Evolutionary conservation across 2,329 filamentous ascomycete genomes (phyloP), one percentile per base, ranked within the genome.

Genomic region (Westerdykella sp.): DNA sequence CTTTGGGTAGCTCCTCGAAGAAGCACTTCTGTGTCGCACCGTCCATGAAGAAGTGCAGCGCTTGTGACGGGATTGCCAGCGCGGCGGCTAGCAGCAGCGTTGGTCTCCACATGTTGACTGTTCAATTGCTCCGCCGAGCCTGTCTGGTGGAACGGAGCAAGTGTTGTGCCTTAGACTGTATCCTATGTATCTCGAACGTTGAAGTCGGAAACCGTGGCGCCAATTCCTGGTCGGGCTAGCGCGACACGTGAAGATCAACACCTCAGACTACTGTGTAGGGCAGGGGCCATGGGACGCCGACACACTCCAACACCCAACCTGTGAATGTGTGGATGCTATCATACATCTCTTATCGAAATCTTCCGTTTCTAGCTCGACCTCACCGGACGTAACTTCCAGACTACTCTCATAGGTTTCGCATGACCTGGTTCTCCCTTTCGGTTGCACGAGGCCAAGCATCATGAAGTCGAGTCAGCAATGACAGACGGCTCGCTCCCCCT

Each of bases 1-100:
- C 91, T 76, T 97, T 96, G 54, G 93, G 90, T 46, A 98, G 79
- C 70, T 97, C 91, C 74, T 98, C 93, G 73, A 86, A 95, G 81
- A 98, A 98, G 73, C 93, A 98, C 73, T 94, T 96, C 55, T 87
- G 84, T 53, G 80, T 74, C 39, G 79, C 78, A 60, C 85, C 87
- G 67, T 97, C 89, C 68, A 97, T 83, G 75, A 86, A 97, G 77
- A 98, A 95, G 81, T 95, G 91, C 46, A 98, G 79, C 44, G 90
- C 89, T 65, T 89, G 85, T 49, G 85, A 81, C 47, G 82, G 81
- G 30, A 76, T 63, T 37, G 78, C 65, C 47, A 76, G 63, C 55
- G 71, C 69, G 68, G 90, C 74, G 48, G 84, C 75, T 61, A 88
- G 74, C 54, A 87, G 69, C 46, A 85, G 70, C 49, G 86, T 72